Evolutionary conservation across 345 rosid species (phyloP).

Genomic region (Camelina sativa): DNA sequence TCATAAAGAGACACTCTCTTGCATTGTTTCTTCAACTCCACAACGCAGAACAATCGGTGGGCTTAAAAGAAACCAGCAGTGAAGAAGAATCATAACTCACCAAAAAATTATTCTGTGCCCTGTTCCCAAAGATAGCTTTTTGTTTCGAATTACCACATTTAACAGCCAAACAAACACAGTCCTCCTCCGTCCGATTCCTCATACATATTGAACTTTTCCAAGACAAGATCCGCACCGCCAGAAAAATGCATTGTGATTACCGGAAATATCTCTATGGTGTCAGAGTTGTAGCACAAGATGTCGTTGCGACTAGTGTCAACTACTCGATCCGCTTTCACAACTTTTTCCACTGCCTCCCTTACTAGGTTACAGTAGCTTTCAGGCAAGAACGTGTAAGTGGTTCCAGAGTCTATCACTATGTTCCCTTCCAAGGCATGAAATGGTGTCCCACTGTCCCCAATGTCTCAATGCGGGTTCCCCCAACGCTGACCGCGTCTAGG

Average conservation of each 20-base stretch:
- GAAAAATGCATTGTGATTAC: conserved; percentile 15
- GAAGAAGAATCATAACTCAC: conserved; percentile 32
- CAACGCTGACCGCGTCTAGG: conserved; percentile 26
- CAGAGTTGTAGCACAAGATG: background rate
- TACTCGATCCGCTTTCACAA: background rate
- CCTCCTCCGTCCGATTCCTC: background rate
- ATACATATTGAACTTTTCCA: conserved; percentile 19
- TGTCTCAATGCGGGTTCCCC: background rate
- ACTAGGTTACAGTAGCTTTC: background rate
- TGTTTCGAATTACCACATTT: background rate
- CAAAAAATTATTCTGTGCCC: conserved; percentile 28
- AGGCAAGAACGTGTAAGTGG: conserved; percentile 12
- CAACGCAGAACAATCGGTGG: conserved; percentile 14
- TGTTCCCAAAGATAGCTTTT: conserved; percentile 7
- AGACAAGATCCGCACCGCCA: conserved; percentile 20
- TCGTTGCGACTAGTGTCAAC: background rate
- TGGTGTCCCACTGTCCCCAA: conserved; percentile 3
- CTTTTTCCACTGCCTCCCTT: background rate
- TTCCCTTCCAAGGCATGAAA: conserved; percentile 10
- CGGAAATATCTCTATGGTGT: background rate
- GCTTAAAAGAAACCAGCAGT: conserved; percentile 6
- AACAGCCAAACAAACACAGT: background rate
- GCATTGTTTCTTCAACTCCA: conserved; percentile 19
- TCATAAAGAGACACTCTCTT: background rate
- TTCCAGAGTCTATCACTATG: conserved; percentile 14